Conservation (phyloP, 805 yeast genomes). For the Saccharomycopsis synnaedendra region DNA sequence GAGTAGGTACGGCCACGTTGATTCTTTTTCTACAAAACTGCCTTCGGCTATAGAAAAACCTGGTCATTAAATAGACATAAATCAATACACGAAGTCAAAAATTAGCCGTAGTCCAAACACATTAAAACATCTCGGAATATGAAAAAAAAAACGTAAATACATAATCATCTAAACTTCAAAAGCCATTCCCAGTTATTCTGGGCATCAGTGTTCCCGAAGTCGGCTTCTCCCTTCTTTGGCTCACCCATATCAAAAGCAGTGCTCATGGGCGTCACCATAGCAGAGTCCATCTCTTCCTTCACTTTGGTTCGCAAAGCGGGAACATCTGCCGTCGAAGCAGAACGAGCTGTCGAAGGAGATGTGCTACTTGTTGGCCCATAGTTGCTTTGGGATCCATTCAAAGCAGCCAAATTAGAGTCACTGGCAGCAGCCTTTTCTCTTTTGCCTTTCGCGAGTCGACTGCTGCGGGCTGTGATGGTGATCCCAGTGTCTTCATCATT, state of each 20-base stretch:
- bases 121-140: neutral
- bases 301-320: too few species aligned
- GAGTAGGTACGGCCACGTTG: constrained; percentile 2
- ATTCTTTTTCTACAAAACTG: neutral
- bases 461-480: neutral
- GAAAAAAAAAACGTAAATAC: neutral
- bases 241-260: neutral
- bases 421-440: too few species aligned
- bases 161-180: constrained; percentile 3
- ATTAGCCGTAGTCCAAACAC: neutral
- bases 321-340: too few species aligned
- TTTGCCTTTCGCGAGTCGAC: neutral
- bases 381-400: too few species aligned
- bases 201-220: neutral
- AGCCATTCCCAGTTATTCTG: constrained; percentile 10
- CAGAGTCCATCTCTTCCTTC: neutral
- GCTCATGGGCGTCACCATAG: neutral
- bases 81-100: neutral
- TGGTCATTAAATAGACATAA: neutral
- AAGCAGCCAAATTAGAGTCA: too few species aligned
- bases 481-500: neutral
- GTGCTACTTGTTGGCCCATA: too few species aligned
- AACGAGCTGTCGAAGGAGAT: too few species aligned
- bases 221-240: neutral
- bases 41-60: neutral